Evolutionary conservation across 805 yeast species (phyloP).

Genomic region (Nakazawaea siamensis): DNA sequence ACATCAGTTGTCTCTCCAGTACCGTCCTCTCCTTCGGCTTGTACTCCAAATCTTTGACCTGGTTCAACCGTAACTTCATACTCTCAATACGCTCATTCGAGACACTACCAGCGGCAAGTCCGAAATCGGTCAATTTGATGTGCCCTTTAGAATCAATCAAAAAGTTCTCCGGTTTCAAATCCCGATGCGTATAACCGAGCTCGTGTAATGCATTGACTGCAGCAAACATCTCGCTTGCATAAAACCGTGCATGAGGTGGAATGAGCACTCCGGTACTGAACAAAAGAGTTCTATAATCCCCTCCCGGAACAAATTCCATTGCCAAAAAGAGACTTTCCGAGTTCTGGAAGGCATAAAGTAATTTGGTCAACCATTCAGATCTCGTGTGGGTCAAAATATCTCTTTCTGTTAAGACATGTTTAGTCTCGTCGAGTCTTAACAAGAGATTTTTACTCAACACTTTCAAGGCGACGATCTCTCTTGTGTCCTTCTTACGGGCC

Average conservation of each 20-base stretch:
- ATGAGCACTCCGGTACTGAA: slow-evolving; percentile 89
- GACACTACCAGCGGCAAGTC: slow-evolving; percentile 93
- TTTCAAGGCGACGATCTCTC: slow-evolving; percentile 92
- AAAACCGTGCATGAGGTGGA: slow-evolving; percentile 94
- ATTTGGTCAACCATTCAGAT: slow-evolving; percentile 91
- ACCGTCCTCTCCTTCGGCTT: slow-evolving; percentile 65
- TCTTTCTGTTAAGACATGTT: slow-evolving; percentile 92
- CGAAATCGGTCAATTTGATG: slow-evolving; percentile 91
- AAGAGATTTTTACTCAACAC: slow-evolving; percentile 81
- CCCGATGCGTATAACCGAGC: slow-evolving; percentile 94
- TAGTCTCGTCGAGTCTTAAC: slow-evolving; percentile 84
- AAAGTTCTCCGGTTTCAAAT: slow-evolving; percentile 91
- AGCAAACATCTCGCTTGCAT: slow-evolving; percentile 92
- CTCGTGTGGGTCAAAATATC: slow-evolving; percentile 95
- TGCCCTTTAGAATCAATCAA: slow-evolving; percentile 86
- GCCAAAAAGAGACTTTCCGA: slow-evolving; percentile 84
- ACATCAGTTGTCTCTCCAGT: slow-evolving; percentile 80
- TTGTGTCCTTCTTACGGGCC: slow-evolving; percentile 89
- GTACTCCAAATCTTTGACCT: slow-evolving; percentile 68
- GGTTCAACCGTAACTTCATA: slow-evolving; percentile 61
- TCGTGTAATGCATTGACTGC: slow-evolving; percentile 91
- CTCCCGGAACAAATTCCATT: slow-evolving; percentile 99
- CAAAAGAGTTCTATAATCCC: slow-evolving; percentile 90
- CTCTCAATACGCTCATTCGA: slow-evolving; percentile 89
- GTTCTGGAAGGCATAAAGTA: slow-evolving; percentile 93